Conservation (phyloP, 2,329 filamentous ascomycete genomes). For the Aspergillus sp. region DNA sequence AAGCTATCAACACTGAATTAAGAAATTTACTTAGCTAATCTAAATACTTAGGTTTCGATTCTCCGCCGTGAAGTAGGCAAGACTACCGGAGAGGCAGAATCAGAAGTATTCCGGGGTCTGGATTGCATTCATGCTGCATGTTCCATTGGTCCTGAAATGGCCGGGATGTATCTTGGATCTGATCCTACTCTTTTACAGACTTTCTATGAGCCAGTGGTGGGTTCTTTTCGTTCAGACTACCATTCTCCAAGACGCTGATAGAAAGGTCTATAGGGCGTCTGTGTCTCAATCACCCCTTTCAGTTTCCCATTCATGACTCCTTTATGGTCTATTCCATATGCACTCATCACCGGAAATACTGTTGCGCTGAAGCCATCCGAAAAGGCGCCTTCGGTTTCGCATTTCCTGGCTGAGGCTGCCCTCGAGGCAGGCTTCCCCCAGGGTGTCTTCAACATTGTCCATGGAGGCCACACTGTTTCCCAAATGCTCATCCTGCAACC, state of each 20-base stretch:
- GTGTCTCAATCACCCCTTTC: constrained; percentile 51
- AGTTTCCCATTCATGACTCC: constrained; percentile 64
- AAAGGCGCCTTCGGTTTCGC: constrained; percentile 56
- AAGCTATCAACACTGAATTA: neutral
- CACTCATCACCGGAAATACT: constrained; percentile 58
- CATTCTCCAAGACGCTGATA: too few species aligned
- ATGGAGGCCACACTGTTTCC: constrained; percentile 57
- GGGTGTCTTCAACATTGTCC: constrained; percentile 61
- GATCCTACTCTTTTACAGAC: constrained; percentile 17
- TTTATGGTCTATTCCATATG: constrained; percentile 59
- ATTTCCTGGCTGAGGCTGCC: constrained; percentile 58
- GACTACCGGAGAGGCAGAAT: constrained; percentile 19
- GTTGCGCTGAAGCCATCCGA: constrained; percentile 61
- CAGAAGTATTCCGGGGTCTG: constrained; percentile 20
- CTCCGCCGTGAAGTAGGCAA: constrained; percentile 20
- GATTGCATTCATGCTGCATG: constrained; percentile 23
- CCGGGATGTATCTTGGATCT: constrained; percentile 16
- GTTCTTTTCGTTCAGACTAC: constrained; percentile 1
- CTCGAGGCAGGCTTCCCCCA: constrained; percentile 58
- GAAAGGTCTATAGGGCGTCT: constrained; percentile 30
- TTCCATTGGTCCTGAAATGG: constrained; percentile 19
- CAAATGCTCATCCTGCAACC: constrained; percentile 64
- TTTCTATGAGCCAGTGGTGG: constrained; percentile 16
- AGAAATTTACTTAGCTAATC: neutral
- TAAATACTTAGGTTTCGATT: constrained; percentile 5